These are phyloP conservation scores for Thermoascus crustaceus DNA, from an alignment of 2,329 filamentous ascomycete species.

Conservation along the genomic window DNA sequence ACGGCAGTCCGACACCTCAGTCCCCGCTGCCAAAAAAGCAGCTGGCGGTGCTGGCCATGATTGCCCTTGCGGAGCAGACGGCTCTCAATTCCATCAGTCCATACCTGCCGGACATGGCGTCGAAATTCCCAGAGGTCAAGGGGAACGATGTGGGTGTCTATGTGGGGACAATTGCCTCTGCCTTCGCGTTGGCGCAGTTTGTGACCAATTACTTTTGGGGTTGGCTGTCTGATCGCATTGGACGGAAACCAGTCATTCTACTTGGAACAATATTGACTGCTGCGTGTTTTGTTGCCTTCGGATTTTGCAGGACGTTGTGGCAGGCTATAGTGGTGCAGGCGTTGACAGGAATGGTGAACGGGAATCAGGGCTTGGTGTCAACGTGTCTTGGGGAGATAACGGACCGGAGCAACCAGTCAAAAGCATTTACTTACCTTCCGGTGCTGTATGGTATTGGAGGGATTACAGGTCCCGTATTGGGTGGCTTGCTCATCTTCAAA, in stretches of 20 bases:
- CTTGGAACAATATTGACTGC: conserved; percentile 76
- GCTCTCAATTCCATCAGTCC: conserved; percentile 94
- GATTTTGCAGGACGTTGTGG: conserved; percentile 73
- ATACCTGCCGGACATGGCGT: conserved; percentile 88
- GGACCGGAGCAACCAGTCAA: conserved; percentile 87
- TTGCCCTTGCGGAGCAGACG: conserved; percentile 89
- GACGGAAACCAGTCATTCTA: conserved; percentile 74
- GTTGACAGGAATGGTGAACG: conserved; percentile 87
- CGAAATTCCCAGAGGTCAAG: conserved; percentile 72
- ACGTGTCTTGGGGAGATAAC: conserved; percentile 93
- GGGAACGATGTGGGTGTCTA: conserved; percentile 68
- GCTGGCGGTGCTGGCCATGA: conserved; percentile 74
- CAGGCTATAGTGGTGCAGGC: conserved; percentile 81
- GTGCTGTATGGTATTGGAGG: conserved; percentile 93
- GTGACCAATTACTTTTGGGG: conserved; percentile 90
- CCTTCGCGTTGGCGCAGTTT: conserved; percentile 88
- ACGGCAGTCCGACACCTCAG: conserved; percentile 19
- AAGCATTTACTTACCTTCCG: conserved; percentile 87
- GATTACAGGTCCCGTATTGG: conserved; percentile 87
- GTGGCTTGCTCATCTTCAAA: conserved; percentile 68
- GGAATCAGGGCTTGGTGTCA: conserved; percentile 88
- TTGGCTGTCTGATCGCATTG: conserved; percentile 69
- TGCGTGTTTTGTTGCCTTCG: conserved; percentile 74
- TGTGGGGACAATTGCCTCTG: conserved; percentile 80
- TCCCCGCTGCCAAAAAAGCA: conserved; percentile 77